phyloP scores from a whole-genome alignment of 2,329 filamentous ascomycete species.

The Ophiostoma populinum region DNA sequence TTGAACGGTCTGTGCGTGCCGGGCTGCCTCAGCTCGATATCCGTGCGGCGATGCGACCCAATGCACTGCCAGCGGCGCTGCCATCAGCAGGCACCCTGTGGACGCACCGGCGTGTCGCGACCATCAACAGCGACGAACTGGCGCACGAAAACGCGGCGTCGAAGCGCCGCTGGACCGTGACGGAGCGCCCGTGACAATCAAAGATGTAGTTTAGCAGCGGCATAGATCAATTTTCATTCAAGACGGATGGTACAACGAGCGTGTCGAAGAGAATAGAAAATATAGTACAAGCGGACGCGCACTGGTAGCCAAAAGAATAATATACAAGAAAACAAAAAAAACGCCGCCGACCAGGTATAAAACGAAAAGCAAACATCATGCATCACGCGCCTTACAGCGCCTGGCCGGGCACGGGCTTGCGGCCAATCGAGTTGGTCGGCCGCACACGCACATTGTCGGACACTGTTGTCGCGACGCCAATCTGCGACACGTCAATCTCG shows the following conservation, averaged over 20 bases:
- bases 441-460: conserved; percentile 26
- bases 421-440: conserved; percentile 24
- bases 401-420: conserved; percentile 40
- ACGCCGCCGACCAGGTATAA: background rate
- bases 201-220: no score
- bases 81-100: conserved; percentile 18
- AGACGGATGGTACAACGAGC: no score
- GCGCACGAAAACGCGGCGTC: conserved; percentile 26
- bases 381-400: conserved; percentile 22
- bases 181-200: conserved; percentile 19
- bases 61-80: background rate
- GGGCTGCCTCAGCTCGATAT: conserved; percentile 3
- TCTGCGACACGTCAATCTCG: no score
- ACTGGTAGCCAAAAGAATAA: background rate
- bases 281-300: no score
- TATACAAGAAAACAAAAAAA: background rate
- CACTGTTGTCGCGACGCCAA: conserved; percentile 26
- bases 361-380: background rate
- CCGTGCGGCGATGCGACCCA: background rate
- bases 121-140: conserved; percentile 17
- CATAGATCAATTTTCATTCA: no score
- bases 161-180: conserved; percentile 40
- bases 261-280: no score
- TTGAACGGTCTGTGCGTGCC: background rate
- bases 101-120: conserved; percentile 19